These are phyloP conservation scores for Trypanosoma boissoni DNA, from an alignment of 208 protist species.

Conservation along the genomic window DNA sequence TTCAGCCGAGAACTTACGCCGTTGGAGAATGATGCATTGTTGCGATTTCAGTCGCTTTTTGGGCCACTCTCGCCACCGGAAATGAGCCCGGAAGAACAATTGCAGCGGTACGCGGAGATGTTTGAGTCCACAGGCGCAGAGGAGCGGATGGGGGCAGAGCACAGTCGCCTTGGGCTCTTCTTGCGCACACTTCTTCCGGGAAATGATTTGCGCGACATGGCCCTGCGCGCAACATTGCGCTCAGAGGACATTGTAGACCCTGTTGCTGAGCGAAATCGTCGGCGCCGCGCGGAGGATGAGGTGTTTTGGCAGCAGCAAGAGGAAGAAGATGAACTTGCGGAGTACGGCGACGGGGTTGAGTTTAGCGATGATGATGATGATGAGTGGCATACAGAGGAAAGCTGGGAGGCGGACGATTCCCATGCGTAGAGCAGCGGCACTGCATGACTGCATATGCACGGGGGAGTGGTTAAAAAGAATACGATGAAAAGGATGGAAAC, in stretches of 20 bases:
- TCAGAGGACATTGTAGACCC: conserved; percentile 30
- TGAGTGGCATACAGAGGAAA: conserved; percentile 23
- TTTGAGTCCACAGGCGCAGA: conserved; percentile 24
- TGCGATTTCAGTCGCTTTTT: conserved; percentile 38
- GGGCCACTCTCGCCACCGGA: conserved; percentile 14
- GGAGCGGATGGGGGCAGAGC: neutral
- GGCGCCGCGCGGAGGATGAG: conserved; percentile 17
- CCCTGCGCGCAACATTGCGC: conserved; percentile 23
- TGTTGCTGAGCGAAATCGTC: conserved; percentile 9
- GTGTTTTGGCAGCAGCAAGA: conserved; percentile 9
- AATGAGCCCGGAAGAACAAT: conserved; percentile 11
- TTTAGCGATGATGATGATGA: neutral
- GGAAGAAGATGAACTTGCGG: conserved; percentile 3
- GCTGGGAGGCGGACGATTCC: conserved; percentile 13
- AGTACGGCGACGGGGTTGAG: neutral
- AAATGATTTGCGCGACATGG: conserved; percentile 27
- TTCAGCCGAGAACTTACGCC: neutral
- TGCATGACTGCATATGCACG: neutral
- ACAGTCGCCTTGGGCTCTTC: conserved; percentile 23
- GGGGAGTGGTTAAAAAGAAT: conserved; percentile 2
- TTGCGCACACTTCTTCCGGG: conserved; percentile 27
- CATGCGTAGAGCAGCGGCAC: neutral
- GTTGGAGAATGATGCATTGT: conserved; percentile 30
- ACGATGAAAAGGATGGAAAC: too few species aligned
- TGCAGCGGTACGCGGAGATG: conserved; percentile 16